Base-by-base conservation (phyloP, 192 early-diverging fungal genomes). In the Umbelopsis vinacea region DNA sequence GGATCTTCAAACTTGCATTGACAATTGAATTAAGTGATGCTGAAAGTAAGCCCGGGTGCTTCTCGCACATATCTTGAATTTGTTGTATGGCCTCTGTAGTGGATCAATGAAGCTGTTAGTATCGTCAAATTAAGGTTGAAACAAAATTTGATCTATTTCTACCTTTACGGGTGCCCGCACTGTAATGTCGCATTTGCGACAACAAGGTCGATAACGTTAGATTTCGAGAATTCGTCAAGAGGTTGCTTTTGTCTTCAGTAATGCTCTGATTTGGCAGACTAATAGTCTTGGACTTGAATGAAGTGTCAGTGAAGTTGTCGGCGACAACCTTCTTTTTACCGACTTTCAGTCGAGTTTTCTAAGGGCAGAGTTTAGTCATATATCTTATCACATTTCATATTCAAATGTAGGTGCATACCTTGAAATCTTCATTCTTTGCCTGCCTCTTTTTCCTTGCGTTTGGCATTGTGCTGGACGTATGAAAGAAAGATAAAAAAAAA, bases 301-400 rank as follows among this genome's bases (percentile, higher is more conserved):
- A 92, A 22, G 90, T 92, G 52, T 95, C 91, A 11, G 94, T 95
- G 47, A 89, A 87, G 77, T 88, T 97, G 24, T 82, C 80, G 17
- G 95, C 76, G 15, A 89, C 79, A 19, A 86, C 86, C 82, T 93
- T 93, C 77, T 92, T 91, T 81, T 95, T 94, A 55, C 95, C 95
- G 46, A 97, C 89, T 81, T 97, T 97, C 15, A 97, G 88, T 80
- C 94, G 94, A 71, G 90, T 86, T 91, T 97, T 97, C 88, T 92
- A 78, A 46, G 14, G 6, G 26, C 17, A 23, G 14, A 45, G 10
- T 54, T 3, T 38, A 35, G 7, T 7, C 33, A 63, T 9, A 46
- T 22, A 47, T 52, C 7, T 46, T 26, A 17, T 8, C 48, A 55
- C 48, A 21, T 22, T n/a, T 26, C 7, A 46, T 29, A 38, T 74